These are phyloP conservation scores for Paspalum vaginatum DNA, from an alignment of 176 grass and related monocot genomes.

Conservation along the genomic window DNA sequence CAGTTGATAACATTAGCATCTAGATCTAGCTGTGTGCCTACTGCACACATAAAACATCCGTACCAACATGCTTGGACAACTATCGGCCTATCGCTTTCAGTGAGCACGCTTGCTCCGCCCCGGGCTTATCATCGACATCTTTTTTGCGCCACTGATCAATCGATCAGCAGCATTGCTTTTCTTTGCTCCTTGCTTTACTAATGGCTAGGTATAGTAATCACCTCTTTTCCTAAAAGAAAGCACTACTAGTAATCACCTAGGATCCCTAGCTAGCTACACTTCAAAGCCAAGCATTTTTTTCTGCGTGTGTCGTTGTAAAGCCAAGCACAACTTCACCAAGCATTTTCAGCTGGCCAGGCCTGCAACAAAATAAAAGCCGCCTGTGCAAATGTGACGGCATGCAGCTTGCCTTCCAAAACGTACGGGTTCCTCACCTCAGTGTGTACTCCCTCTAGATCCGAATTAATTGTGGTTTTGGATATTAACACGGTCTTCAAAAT, in stretches of 20 bases:
- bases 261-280: constrained; percentile 40
- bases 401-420: constrained; percentile 10
- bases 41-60: background rate
- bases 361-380: background rate
- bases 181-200: constrained; percentile 25
- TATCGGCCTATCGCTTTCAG: constrained; percentile 49
- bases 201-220: no score
- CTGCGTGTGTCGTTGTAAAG: constrained; percentile 36
- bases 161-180: background rate
- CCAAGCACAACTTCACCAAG: no score
- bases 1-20: constrained; percentile 26
- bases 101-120: background rate
- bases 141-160: constrained; percentile 19
- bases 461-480: no score
- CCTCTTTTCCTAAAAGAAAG: no score
- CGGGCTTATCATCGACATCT: background rate
- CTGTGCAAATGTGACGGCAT: background rate
- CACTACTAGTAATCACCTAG: constrained; percentile 21
- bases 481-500: no score
- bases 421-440: no score
- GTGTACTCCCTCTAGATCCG: no score
- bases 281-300: constrained; percentile 42
- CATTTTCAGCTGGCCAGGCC: background rate
- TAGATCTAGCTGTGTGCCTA: constrained; percentile 4
- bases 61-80: background rate